Evolutionary conservation across 176 grass and related monocot species (phyloP).

Genomic region (Pharus latifolius): DNA sequence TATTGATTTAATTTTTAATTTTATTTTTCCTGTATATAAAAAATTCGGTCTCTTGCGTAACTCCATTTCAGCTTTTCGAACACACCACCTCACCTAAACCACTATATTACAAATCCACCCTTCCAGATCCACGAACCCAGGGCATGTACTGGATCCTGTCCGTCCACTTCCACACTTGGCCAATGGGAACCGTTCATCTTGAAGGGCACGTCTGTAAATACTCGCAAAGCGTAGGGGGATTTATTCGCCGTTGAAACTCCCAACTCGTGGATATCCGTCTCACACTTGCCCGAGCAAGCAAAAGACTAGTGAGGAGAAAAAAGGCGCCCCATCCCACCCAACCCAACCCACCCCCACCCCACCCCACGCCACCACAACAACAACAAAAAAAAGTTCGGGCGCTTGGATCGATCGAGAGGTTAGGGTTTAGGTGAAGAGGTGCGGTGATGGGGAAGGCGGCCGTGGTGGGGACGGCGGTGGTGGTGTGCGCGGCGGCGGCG

Average conservation of each 20-base stretch:
- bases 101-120: not conserved
- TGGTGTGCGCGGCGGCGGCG: constrained; percentile 50
- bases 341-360: no score
- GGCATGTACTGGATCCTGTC: not conserved
- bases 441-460: constrained; percentile 48
- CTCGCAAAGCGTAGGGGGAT: not conserved
- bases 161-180: not conserved
- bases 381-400: not conserved
- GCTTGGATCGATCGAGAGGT: constrained; percentile 3
- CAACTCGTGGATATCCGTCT: constrained; percentile 20
- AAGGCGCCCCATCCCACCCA: no score
- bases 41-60: not conserved
- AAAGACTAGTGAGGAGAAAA: not conserved
- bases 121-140: not conserved
- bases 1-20: no score
- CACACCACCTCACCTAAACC: not conserved
- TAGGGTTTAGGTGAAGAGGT: not conserved
- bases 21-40: no score
- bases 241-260: constrained; percentile 6
- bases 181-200: not conserved
- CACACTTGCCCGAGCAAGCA: constrained; percentile 11
- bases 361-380: no score
- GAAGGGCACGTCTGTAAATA: not conserved
- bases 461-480: constrained; percentile 41
- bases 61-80: not conserved